Evolutionary conservation across 371 early-diverging fungal species (phyloP).

Genomic region (Umbelopsis sp.): DNA sequence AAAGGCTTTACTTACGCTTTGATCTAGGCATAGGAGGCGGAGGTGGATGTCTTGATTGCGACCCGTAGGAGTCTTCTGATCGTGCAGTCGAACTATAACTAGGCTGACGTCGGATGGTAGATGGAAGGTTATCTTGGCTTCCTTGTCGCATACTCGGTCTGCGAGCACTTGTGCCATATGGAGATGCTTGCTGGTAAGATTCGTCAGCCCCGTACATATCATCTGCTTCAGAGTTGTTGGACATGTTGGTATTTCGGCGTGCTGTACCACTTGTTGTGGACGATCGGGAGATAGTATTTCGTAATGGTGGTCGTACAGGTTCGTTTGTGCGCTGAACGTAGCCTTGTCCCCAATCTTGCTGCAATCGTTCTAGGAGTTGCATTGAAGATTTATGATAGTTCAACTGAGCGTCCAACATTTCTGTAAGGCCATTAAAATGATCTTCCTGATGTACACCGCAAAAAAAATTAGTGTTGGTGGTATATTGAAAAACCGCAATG

Average conservation of each 20-base stretch:
- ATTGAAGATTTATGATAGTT: constrained; percentile 50
- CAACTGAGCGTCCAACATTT: constrained; percentile 60
- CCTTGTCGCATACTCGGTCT: constrained; percentile 25
- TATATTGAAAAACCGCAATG: not conserved
- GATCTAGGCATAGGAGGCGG: constrained; percentile 24
- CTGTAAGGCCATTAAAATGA: constrained; percentile 55
- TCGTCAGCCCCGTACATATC: constrained; percentile 23
- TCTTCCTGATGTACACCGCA: constrained; percentile 45
- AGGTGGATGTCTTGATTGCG: constrained; percentile 8
- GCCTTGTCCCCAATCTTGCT: constrained; percentile 39
- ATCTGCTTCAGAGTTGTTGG: constrained; percentile 19
- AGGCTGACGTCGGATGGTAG: constrained; percentile 25
- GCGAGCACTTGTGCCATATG: constrained; percentile 19
- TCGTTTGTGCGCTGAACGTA: constrained; percentile 12
- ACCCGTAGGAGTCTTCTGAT: constrained; percentile 15
- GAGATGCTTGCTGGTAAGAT: constrained; percentile 10
- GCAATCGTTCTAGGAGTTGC: constrained; percentile 46
- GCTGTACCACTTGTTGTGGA: constrained; percentile 15
- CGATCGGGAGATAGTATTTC: constrained; percentile 16
- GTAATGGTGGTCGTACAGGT: constrained; percentile 19
- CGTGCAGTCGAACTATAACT: constrained; percentile 28
- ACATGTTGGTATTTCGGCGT: not conserved
- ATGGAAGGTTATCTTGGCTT: constrained; percentile 23
- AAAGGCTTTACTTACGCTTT: constrained; percentile 21
- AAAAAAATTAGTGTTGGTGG: not conserved